Evolutionary conservation across 1,284 basidiomycete species (phyloP), one percentile per base, ranked within the genome.

Genomic region (Xerocomus amazonicus): DNA sequence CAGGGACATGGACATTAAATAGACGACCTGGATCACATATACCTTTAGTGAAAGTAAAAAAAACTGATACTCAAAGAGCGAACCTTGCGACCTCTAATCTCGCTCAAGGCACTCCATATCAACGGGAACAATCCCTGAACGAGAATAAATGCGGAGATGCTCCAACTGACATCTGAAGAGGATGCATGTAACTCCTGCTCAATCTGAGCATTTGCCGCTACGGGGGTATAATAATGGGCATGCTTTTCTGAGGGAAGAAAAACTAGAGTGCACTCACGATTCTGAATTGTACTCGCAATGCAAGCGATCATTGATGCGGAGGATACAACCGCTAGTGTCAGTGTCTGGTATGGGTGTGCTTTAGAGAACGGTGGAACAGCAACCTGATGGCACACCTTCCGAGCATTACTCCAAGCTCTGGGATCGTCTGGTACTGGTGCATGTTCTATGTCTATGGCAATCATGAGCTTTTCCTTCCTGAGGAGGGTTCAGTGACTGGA

Each of bases 31-130:
- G 23, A 28, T 43, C 31, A n/a, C 19, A 47, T 19, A 14, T 10
- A 16, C 19, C 14, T 31, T 44, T 9, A 50, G 34, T 31, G 31
- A 17, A 51, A 43, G 29, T 31, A 12, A 6, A 40, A 33, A 26
- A 2, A n/a, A 14, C 12, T 13, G 53, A 36, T 51, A 3, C 27
- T 50, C 13, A 36, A 29, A 28, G 48, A 10, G 42, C 43, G 43
- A 16, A 85, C 85, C 75, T 88, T 92, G 38, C 91, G 74, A 1
- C 91, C 91, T 53, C 82, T 83, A 28, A 94, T 79, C 65, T 94
- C 91, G 50, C 84, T 87, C 16, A 91, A 68, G 0, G 83, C 77
- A 37, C 77, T 81, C 90, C 90, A 92, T 3, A 87, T 49, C 26
- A 87, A 56, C 0, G 89, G 89, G 40, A 81, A 70, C 16, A 73